Base-by-base conservation (phyloP, 768 basidiomycete species). In the Leucocoprinus leucothites region DNA sequence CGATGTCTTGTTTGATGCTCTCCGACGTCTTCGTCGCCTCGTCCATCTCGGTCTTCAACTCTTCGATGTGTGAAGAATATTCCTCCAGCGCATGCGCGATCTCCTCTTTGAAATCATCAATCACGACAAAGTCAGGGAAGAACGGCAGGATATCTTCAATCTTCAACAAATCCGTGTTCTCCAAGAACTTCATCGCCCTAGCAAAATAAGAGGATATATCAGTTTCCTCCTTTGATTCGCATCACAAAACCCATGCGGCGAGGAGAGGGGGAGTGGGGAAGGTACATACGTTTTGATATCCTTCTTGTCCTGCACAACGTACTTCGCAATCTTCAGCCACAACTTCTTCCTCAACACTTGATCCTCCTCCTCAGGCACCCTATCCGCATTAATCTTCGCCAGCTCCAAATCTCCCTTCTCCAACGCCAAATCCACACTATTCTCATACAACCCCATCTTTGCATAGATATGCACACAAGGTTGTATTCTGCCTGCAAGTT, bases 41-140 rank as follows among this genome's bases (percentile, higher is more conserved):
- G 66, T 95, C 90, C 97, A 99, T 99, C 64, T 98, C 97, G 48
- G 72, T 81, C 70, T 94, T 95, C 57, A 99, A 79, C 28, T 76
- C 74, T 51, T 95, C 94, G 44, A 98, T 98, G 62, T 94, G 91
- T 16, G 86, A 81, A 40, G 92, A 91, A 67, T 98, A 98, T 1
- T 90, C 90, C 67, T 99, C 96, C 60, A 99, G 74, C 0, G 97
- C 97, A 57, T 87, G 87, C 48, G 95, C 96, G 60, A 98, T 98
- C 71, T 98, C 96, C 63, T 96, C 91, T 69, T 99, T 99, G 81
- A 99, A 98, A 67, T 98, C 97, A 67, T 98, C 97, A 61, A 99
- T 98, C 57, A 98, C 91, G 11, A 96, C 94, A 66, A 99, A 99
- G 72, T 98, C 96, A 1, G 97, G 96, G 85, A 99, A 98, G 85